Evolutionary conservation across 2,329 filamentous ascomycete species (phyloP), one percentile per base, ranked within the genome.

Genomic region (Emmonsiellopsis sp.): DNA sequence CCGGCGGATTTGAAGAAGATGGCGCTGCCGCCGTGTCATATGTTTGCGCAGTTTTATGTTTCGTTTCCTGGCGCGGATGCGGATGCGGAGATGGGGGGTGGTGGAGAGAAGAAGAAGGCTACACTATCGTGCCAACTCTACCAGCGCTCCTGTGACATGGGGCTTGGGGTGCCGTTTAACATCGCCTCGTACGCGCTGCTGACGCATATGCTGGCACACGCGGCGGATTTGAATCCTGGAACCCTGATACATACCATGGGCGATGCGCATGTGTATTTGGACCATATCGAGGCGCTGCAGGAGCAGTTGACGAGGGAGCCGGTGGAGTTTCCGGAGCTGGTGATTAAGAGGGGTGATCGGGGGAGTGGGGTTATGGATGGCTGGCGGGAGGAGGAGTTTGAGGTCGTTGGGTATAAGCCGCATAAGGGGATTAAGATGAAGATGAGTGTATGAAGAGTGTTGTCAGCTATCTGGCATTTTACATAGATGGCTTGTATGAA

Each of bases 11-110:
- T 96, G 59, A 79, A 79, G 60, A 85, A 86, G 68, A 96, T 96
- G 92, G 92, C 89, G 1, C 75, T 96, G 33, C 91, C 92, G 57
- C 92, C 92, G 1, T 96, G 91, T 67, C 92, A 96, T 72, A 95
- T 96, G 88, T 95, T 96, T 74, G 91, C 91, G 5, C 92, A 96
- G 66, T 96, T 96, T 65, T 95, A 94, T 67, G 89, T 95, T 14
- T 87, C 84, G 0, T 94, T 83, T 67, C 87, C 68, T n/a, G 66
- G 68, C 8, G 52, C 49, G 34, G 51, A 52, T 6, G 62, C 68
- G 11, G 53, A 62, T 54, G 17, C 17, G 58, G 57, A 55, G 55
- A 61, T 54, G 62, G 58, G 53, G 63, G 21, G 62, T 17, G 62
- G 2, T 65, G 65, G 36, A 58, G 60, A 56, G 66, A 70, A 47